Conservation (phyloP, 805 yeast species). For the Metschnikowia dekortorum region DNA sequence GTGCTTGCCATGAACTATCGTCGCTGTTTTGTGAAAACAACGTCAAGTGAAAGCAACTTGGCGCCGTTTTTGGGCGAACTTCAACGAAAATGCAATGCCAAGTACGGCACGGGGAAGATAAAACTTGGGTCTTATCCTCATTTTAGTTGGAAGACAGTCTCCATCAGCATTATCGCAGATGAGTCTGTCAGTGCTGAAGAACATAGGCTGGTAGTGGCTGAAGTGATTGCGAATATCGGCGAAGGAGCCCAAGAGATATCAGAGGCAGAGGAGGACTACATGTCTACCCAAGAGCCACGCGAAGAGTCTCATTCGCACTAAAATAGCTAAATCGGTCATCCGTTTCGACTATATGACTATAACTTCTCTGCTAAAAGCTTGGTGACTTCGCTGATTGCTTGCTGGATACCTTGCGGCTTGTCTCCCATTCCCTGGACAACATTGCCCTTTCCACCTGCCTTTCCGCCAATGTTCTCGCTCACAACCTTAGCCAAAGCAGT, state of each 20-base stretch:
- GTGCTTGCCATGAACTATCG: slow-evolving; percentile 20
- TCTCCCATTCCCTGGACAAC: slow-evolving; percentile 97
- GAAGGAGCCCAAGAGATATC: slow-evolving; percentile 54
- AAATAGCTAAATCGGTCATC: neutral
- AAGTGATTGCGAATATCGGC: slow-evolving; percentile 41
- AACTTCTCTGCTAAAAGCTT: slow-evolving; percentile 59
- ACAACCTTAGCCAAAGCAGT: slow-evolving; percentile 71
- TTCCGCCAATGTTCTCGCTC: slow-evolving; percentile 80
- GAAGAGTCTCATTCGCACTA: neutral
- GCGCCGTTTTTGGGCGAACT: slow-evolving; percentile 58
- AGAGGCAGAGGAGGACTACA: slow-evolving; percentile 51
- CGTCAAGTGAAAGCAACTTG: slow-evolving; percentile 56
- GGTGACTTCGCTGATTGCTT: slow-evolving; percentile 71
- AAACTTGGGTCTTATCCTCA: slow-evolving; percentile 89
- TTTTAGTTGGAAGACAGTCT: slow-evolving; percentile 54
- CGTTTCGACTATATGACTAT: slow-evolving; percentile 13
- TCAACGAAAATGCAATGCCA: slow-evolving; percentile 38
- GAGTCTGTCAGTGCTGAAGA: slow-evolving; percentile 22
- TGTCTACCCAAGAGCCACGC: slow-evolving; percentile 27
- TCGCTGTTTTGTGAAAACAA: slow-evolving; percentile 61
- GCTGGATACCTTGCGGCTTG: slow-evolving; percentile 60
- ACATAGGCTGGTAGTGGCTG: slow-evolving; percentile 43
- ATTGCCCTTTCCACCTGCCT: slow-evolving; percentile 97
- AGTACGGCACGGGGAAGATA: slow-evolving; percentile 33
- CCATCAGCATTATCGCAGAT: slow-evolving; percentile 72